phyloP scores from a whole-genome alignment of 495 filamentous ascomycete species.

The Copromyces sp. region DNA sequence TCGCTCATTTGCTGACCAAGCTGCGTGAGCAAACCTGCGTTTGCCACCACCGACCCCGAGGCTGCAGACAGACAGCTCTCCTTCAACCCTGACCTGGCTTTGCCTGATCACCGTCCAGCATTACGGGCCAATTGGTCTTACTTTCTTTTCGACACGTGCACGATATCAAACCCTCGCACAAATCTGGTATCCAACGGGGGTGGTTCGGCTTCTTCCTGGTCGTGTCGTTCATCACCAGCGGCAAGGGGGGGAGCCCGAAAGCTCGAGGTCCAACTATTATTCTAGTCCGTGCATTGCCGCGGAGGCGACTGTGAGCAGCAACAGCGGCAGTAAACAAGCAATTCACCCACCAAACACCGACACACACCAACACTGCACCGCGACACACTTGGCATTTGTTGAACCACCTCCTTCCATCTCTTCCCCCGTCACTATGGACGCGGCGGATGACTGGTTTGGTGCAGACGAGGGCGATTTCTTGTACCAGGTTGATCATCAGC shows the following conservation, averaged over 20 bases:
- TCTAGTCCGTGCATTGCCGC: not conserved
- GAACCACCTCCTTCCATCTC: not conserved
- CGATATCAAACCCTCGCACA: not conserved
- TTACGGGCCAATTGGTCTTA: not conserved
- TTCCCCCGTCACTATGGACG: not conserved
- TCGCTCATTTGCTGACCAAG: not conserved
- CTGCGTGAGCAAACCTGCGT: not conserved
- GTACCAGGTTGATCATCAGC: not conserved
- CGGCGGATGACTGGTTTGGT: not conserved
- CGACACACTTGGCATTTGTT: not conserved
- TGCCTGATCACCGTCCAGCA: not conserved
- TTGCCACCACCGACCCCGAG: not conserved
- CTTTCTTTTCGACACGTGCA: not conserved
- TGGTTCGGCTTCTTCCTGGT: not conserved
- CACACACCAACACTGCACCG: not conserved
- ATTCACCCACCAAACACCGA: not conserved
- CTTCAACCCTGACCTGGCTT: not conserved
- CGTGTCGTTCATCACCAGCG: not conserved
- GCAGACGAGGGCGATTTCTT: not conserved
- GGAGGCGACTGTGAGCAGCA: not conserved
- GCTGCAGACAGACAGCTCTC: not conserved
- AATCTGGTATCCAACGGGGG: not conserved
- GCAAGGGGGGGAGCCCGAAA: not conserved
- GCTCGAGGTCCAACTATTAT: not conserved
- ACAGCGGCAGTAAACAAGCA: not conserved